phyloP scores from a whole-genome alignment of 768 basidiomycete genomes.

The Floccularia luteovirens region DNA sequence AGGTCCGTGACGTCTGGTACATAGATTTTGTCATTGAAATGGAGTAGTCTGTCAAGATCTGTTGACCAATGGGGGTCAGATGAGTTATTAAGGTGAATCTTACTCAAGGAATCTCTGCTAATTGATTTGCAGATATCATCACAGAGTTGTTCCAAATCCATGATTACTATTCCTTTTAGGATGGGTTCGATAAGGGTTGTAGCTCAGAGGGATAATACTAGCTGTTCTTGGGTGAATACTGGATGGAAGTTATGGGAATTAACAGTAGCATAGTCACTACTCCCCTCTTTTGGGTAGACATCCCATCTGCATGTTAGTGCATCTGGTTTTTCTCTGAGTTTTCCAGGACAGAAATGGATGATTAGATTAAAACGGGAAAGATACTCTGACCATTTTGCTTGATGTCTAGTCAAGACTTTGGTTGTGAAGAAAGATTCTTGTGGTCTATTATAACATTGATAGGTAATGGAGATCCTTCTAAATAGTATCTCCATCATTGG shows the following conservation, averaged over 20 bases:
- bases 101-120: not conserved
- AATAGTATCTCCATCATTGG: too few species aligned
- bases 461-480: too few species aligned
- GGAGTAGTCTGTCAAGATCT: slow-evolving; percentile 2
- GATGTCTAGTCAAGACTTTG: not conserved
- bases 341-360: slow-evolving; percentile 7
- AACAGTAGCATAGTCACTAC: slow-evolving; percentile 13
- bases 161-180: slow-evolving; percentile 7
- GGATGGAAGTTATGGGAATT: slow-evolving; percentile 15
- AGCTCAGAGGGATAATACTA: slow-evolving; percentile 6
- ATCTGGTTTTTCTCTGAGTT: slow-evolving; percentile 14
- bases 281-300: slow-evolving; percentile 18
- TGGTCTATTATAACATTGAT: not conserved
- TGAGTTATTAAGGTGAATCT: not conserved
- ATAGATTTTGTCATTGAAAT: slow-evolving; percentile 1
- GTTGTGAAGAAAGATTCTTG: slow-evolving; percentile 3
- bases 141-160: slow-evolving; percentile 12
- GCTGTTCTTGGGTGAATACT: slow-evolving; percentile 12
- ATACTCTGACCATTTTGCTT: not conserved
- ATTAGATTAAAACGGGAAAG: slow-evolving; percentile 1
- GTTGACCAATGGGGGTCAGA: not conserved
- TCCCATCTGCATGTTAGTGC: slow-evolving; percentile 17
- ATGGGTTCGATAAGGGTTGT: slow-evolving; percentile 1
- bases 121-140: not conserved
- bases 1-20: not conserved